Evolutionary conservation across 345 rosid genomes (phyloP).

Genomic region (Mangifera indica): DNA sequence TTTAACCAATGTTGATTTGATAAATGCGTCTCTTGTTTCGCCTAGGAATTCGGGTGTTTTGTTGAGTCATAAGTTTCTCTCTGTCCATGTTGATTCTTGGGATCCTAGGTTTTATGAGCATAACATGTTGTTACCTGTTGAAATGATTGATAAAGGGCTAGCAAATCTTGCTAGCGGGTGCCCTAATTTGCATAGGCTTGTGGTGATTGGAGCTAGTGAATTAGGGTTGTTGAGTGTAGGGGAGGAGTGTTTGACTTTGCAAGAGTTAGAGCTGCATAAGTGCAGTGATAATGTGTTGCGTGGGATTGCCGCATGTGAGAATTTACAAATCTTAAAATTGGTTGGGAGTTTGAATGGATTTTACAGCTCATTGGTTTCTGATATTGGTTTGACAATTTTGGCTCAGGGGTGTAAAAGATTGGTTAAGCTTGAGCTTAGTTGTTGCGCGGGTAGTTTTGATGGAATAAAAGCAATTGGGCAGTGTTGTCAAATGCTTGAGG

Average conservation of each 20-base stretch:
- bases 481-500: slow-evolving; percentile 97
- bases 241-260: slow-evolving; percentile 63
- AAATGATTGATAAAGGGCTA: slow-evolving; percentile 60
- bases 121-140: slow-evolving; percentile 59
- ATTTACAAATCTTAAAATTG: slow-evolving; percentile 79
- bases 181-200: slow-evolving; percentile 68
- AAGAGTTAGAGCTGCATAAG: slow-evolving; percentile 76
- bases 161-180: slow-evolving; percentile 51
- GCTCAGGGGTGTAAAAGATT: slow-evolving; percentile 91
- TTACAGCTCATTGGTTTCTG: slow-evolving; percentile 64
- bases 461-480: slow-evolving; percentile 93
- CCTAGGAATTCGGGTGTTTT: slow-evolving; percentile 56
- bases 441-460: slow-evolving; percentile 89
- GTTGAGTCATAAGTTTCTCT: slow-evolving; percentile 42
- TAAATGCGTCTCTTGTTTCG: slow-evolving; percentile 48
- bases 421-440: slow-evolving; percentile 83
- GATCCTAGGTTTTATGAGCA: slow-evolving; percentile 48
- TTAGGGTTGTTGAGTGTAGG: slow-evolving; percentile 64
- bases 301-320: slow-evolving; percentile 78
- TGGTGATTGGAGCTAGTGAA: slow-evolving; percentile 66
- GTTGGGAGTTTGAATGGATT: slow-evolving; percentile 65
- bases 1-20: slow-evolving; percentile 60
- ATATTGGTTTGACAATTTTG: slow-evolving; percentile 83
- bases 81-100: slow-evolving; percentile 46
- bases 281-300: slow-evolving; percentile 67